A percentile compares a stretch with the other conserved stretches of the same genome.
phyloP scores from a whole-genome alignment of 306 rosid genomes.

The Senna siamea region DNA sequence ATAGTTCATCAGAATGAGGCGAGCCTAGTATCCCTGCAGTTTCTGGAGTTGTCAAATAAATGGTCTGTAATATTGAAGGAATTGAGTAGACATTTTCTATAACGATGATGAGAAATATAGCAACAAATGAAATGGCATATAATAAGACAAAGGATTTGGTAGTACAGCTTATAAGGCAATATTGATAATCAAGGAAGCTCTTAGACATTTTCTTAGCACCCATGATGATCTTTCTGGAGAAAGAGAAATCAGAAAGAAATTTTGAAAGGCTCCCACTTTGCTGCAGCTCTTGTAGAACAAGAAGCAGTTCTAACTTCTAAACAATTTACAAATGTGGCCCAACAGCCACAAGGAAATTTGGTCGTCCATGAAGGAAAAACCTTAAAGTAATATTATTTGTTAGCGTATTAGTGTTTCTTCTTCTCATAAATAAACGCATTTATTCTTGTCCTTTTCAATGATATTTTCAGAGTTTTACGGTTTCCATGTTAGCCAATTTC shows the following conservation, averaged over 20 bases:
- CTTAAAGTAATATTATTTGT: too few species aligned
- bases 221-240: constrained; percentile 1
- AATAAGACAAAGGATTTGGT: constrained; percentile 20
- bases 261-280: not conserved
- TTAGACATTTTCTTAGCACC: not conserved
- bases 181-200: not conserved
- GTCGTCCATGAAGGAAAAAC: too few species aligned
- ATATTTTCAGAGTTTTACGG: not conserved
- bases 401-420: not conserved
- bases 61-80: not conserved
- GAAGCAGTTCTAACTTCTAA: too few species aligned
- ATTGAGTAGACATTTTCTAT: constrained; percentile 4
- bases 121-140: constrained; percentile 3
- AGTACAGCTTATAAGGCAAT: not conserved
- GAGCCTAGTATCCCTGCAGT: not conserved
- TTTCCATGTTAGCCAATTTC: not conserved
- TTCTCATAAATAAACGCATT: too few species aligned
- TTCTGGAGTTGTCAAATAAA: not conserved
- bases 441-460: constrained; percentile 20
- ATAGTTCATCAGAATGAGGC: not conserved
- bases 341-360: too few species aligned
- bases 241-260: not conserved
- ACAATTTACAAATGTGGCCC: too few species aligned
- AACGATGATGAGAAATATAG: constrained; percentile 1
- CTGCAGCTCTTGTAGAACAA: not conserved